A percentile compares a stretch with the other conserved stretches of the same genome.
Conservation (phyloP, 1,284 basidiomycete species). For the Butyriboletus appendiculatus region DNA sequence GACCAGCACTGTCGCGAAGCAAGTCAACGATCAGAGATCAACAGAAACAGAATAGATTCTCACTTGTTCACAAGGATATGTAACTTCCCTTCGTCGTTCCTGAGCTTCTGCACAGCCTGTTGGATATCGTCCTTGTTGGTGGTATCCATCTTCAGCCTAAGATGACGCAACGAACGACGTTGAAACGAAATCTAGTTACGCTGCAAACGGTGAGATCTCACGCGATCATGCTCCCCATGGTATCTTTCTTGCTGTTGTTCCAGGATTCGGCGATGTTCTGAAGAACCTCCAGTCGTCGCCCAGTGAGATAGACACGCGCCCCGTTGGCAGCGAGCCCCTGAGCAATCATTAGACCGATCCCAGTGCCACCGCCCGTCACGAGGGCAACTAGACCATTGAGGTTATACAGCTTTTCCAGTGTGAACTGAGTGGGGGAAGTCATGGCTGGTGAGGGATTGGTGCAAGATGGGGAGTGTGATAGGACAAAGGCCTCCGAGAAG, state of each 20-base stretch:
- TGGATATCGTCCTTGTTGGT: constrained; percentile 69
- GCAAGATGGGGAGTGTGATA: neutral
- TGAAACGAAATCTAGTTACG: neutral
- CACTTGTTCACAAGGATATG: constrained; percentile 84
- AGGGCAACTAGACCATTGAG: constrained; percentile 65
- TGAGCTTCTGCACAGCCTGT: constrained; percentile 47
- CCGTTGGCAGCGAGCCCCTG: constrained; percentile 75
- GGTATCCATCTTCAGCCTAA: constrained; percentile 68
- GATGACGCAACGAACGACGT: neutral
- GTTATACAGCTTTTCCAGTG: constrained; percentile 50
- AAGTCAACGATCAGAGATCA: constrained; percentile 3
- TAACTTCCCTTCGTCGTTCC: constrained; percentile 59
- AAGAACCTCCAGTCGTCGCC: constrained; percentile 63
- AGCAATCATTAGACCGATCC: constrained; percentile 78
- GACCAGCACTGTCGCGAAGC: constrained; percentile 57
- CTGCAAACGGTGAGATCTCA: constrained; percentile 38
- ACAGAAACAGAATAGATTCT: constrained; percentile 15
- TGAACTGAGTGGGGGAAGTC: constrained; percentile 26
- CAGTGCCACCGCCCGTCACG: constrained; percentile 80
- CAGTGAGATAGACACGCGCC: constrained; percentile 81
- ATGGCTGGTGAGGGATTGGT: constrained; percentile 14
- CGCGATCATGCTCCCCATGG: constrained; percentile 56
- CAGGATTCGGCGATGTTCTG: constrained; percentile 53
- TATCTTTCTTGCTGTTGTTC: constrained; percentile 39
- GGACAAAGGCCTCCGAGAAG: too few species aligned